Evolutionary conservation across 768 basidiomycete species (phyloP).

Genomic region (Boletus subparvulus): DNA sequence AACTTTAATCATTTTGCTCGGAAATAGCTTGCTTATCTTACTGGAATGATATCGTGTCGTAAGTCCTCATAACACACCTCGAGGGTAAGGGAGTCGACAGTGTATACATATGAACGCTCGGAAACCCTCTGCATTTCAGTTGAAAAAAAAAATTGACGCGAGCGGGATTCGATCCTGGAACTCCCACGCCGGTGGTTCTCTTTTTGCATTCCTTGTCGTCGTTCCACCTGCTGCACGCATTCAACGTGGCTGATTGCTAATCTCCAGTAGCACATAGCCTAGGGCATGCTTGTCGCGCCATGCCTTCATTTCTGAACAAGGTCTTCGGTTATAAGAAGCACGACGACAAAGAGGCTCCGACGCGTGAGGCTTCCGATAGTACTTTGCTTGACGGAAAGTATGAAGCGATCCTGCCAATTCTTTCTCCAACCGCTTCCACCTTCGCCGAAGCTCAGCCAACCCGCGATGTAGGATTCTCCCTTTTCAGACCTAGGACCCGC

Average conservation of each 20-base stretch:
- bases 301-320: constrained; percentile 73
- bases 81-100: too few species aligned
- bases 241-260: constrained; percentile 4
- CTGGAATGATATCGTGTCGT: too few species aligned
- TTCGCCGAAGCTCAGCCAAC: constrained; percentile 16
- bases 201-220: constrained; percentile 1
- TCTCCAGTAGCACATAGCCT: background rate
- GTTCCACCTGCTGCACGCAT: constrained; percentile 2
- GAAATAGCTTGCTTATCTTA: too few species aligned
- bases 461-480: constrained; percentile 44
- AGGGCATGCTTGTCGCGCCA: constrained; percentile 27
- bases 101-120: background rate
- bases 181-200: constrained; percentile 15
- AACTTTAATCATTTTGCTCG: too few species aligned
- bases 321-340: constrained; percentile 74
- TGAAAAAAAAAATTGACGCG: background rate
- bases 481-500: constrained; percentile 51
- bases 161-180: background rate
- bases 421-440: constrained; percentile 34
- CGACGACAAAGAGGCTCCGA: constrained; percentile 47
- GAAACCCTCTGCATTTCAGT: background rate
- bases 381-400: constrained; percentile 72
- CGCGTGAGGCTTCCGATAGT: constrained; percentile 38
- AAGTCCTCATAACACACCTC: too few species aligned
- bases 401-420: constrained; percentile 58